These are phyloP conservation scores for Chamaecyparis obtusa DNA, from an alignment of 75 land plant species.

Conservation along the genomic window DNA sequence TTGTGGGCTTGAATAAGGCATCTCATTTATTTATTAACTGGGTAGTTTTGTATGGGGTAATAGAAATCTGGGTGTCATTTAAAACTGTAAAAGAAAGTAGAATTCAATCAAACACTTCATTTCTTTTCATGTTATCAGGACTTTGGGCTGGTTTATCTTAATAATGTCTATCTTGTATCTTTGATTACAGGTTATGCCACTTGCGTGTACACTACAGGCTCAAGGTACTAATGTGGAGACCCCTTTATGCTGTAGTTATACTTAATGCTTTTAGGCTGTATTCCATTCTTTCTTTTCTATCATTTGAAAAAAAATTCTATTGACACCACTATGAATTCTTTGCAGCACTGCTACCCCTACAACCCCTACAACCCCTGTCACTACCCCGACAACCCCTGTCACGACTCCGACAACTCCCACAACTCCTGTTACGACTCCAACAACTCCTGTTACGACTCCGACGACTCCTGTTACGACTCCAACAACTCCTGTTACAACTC, in stretches of 20 bases:
- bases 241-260: background rate
- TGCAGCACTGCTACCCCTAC: constrained; percentile 13
- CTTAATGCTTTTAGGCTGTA: background rate
- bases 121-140: background rate
- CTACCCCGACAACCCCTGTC: background rate
- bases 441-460: background rate
- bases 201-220: background rate
- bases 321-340: background rate
- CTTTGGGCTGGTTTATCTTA: background rate
- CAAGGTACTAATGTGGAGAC: constrained; percentile 8
- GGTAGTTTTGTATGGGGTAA: no score
- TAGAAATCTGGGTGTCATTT: background rate
- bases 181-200: constrained; percentile 11
- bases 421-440: background rate
- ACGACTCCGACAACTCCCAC: background rate
- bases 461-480: background rate
- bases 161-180: background rate
- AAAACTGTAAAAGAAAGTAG: background rate
- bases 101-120: background rate
- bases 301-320: background rate
- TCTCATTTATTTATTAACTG: background rate
- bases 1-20: background rate
- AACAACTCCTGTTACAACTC: background rate
- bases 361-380: background rate
- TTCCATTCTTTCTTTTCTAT: background rate